Evolutionary conservation across 768 basidiomycete genomes (phyloP), one percentile per base, ranked within the genome.

Genomic region (Lactifluus volemus): DNA sequence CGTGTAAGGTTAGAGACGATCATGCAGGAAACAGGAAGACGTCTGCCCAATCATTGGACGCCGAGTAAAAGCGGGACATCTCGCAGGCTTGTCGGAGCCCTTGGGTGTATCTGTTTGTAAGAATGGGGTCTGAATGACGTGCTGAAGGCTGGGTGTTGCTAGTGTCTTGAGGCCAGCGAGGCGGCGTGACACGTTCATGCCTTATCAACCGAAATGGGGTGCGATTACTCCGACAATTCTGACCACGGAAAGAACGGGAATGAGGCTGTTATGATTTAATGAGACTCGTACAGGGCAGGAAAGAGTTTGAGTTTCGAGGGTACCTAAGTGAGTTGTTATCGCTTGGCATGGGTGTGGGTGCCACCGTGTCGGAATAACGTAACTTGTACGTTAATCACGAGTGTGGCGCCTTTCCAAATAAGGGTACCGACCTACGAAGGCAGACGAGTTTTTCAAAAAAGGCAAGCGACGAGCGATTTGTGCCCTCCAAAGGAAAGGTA

Each of bases 381-480:
- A 42, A 19, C 9, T 36, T 45, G 15, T 36, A 53, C 11, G 52
- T 36, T 21, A 49, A 60, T 49, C 38, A 60, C 34, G 1, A 34
- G 11, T 47, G 45, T 42, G 38, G 47, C 45, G 21, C 30, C 5
- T 19, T 58, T 29, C 61, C 52, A 42, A 36, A 53, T 36, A 63
- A 32, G 52, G 56, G 44, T 38, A 49, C 41, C 2, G 45, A 12
- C 15, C 52, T 49, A 29, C 5, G 56, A 58, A 61, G 58, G 47
- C 9, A 25, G 61, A 58, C 56, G 47, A 49, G 47, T n/a, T 53
- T 58, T 63, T 56, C 44, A 44, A 58, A 63, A 38, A 48, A 4
- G 61, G 51, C 7, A 57, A 36, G 51, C 52, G 10, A 17, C 61
- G 56, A 58, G 61, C 25, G 56, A 63, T 49, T 58, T 63, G 25